A percentile compares a stretch with the other conserved stretches of the same genome.
phyloP scores from a whole-genome alignment of 2,329 filamentous ascomycete species.

The Cordyceps tenuipes region DNA sequence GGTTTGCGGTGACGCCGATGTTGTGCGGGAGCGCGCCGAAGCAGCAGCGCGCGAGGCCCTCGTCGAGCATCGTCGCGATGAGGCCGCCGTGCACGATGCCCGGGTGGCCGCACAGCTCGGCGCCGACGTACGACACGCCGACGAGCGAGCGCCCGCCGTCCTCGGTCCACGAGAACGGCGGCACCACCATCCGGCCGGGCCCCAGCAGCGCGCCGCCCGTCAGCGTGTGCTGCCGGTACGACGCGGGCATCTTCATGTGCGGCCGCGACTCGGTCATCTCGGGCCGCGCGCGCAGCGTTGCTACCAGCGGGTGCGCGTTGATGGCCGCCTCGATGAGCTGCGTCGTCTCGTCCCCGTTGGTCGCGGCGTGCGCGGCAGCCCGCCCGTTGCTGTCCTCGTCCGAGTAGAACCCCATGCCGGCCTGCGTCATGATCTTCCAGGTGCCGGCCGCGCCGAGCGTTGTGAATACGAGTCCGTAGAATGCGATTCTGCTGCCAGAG shows the following conservation, averaged over 20 bases:
- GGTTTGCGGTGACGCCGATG: slow-evolving; percentile 75
- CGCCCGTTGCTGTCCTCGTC: slow-evolving; percentile 66
- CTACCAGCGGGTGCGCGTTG: slow-evolving; percentile 63
- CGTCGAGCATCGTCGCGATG: slow-evolving; percentile 86
- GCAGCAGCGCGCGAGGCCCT: slow-evolving; percentile 79
- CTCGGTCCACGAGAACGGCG: slow-evolving; percentile 70
- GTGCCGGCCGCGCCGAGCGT: slow-evolving; percentile 25
- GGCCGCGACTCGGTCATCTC: slow-evolving; percentile 70
- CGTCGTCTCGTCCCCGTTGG: slow-evolving; percentile 38
- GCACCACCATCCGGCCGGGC: slow-evolving; percentile 67
- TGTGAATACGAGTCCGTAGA: slow-evolving; percentile 24
- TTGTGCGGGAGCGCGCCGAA: slow-evolving; percentile 83
- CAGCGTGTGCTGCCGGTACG: slow-evolving; percentile 64
- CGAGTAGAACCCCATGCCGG: slow-evolving; percentile 31
- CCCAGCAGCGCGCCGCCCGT: slow-evolving; percentile 75
- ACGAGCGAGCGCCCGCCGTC: slow-evolving; percentile 60
- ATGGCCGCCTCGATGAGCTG: slow-evolving; percentile 64
- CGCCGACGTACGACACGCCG: slow-evolving; percentile 68
- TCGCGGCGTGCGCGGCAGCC: slow-evolving; percentile 41
- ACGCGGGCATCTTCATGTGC: slow-evolving; percentile 73
- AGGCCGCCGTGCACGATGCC: slow-evolving; percentile 86
- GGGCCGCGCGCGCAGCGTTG: slow-evolving; percentile 57
- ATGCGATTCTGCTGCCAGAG: slow-evolving; percentile 18
- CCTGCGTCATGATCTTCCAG: slow-evolving; percentile 28
- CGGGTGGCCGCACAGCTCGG: slow-evolving; percentile 78